Evolutionary conservation across 2,329 filamentous ascomycete genomes (phyloP), one percentile per base, ranked within the genome.

Genomic region (Leptosphaerulina australis): DNA sequence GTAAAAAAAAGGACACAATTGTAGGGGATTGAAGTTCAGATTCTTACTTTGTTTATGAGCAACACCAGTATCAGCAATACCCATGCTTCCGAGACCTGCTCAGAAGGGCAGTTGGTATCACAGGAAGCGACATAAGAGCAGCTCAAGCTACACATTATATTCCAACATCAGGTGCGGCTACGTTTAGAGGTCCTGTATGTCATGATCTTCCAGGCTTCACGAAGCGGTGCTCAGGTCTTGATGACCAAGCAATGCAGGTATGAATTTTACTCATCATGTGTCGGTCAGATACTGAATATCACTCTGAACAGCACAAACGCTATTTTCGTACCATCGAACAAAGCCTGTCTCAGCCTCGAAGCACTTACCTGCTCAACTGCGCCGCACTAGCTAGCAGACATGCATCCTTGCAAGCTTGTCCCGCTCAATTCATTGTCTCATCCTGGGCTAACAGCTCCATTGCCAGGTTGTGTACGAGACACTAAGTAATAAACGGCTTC

Each of bases 381-480:
- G 62, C 62, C 57, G 44, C 20, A 36, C 50, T 39, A 29, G 29
- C n/a, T n/a, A 31, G 20, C 35, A 34, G 15, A 46, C 18, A 41
- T 9, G 2, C 21, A 60, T 38, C 58, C 60, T 44, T 62, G 60
- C 33, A 33, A 47, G 45, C 47, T 38, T 34, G 45, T 44, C 50
- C 57, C 49, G 48, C 41, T 50, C 48, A 43, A 15, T 54, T 52
- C 56, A 53, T 63, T 62, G 55, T 58, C 58, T 46, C 25, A 40
- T 36, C 21, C 34, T 50, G 43, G 40, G 45, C 47, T 54, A 53
- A 52, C 20, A 28, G 15, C 37, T 24, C 43, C 37, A 51, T 39
- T 45, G 31, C 39, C 30, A 47, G 51, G 49, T 53, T 53, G 44
- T 51, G 50, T 54, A 49, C 11, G 46, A n/a, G n/a, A n/a, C n/a